Evolutionary conservation across 306 rosid species (phyloP), one percentile per base, ranked within the genome.

Genomic region (peach (Prunus persica)): DNA sequence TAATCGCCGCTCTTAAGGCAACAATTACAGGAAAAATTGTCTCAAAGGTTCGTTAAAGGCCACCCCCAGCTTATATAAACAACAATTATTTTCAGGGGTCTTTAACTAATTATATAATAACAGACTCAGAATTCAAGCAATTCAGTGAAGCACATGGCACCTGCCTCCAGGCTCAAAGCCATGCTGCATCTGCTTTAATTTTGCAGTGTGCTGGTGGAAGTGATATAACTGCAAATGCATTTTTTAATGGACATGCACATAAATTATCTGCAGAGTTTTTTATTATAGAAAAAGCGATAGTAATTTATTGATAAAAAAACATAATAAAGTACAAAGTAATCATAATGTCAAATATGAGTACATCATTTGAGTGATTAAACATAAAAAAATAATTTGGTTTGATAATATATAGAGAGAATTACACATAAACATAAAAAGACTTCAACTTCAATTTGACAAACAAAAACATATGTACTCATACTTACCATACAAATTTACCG

Each of bases 1-100:
- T 56, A 55, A 19, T 69, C 74, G 76, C 61, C 75, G 70, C 74
- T 20, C 81, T 19, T 14, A 45, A 11, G 81, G 81, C 70, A 69
- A 70, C 32, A 77, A 60, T 46, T 13, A 61, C 15, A 69, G 76
- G 63, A 9, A 77, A 52, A 14, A 5, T 32, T 69, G 81, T 16
- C 71, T 47, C 74, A 58, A 15, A 60, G 46, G 57, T 73, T 73
- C 58, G 14, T 47, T 45, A 60, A 73, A 60, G n/a, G 56, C 76
- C 67, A 41, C 32, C 13, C 13, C 62, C 41, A 5, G 8, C 41
- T 34, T 11, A 11, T 30, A 2, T 54, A n/a, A 34, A n/a, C 52
- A 22, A 41, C 54, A 62, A 13, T 56, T 56, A 56, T 38, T 22
- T 56, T 34, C 24, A 11, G 13, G 13, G 52, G 45, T 11, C 61